A percentile compares a stretch with the other conserved stretches of the same genome.
Conservation (phyloP, 495 filamentous ascomycete genomes). For the Delitschia confertaspora region DNA sequence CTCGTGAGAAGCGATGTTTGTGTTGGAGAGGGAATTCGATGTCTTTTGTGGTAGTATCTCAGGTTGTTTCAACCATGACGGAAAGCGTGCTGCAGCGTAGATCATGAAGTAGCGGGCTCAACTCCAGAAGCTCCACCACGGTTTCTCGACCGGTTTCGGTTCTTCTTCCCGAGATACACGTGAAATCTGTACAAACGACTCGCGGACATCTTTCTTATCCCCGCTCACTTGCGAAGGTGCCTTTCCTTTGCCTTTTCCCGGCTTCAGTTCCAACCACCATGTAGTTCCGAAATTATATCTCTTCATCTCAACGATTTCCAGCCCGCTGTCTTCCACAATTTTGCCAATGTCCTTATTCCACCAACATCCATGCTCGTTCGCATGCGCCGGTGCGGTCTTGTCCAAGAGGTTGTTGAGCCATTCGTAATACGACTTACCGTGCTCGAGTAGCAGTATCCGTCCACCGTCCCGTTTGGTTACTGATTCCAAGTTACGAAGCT, state of each 20-base stretch:
- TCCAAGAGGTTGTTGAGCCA: slow-evolving; percentile 78
- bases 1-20: too few relatives aligned
- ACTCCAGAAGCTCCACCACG: slow-evolving; percentile 18
- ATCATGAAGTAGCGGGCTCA: too few relatives aligned
- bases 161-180: too few relatives aligned
- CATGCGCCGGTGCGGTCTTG: slow-evolving; percentile 65
- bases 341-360: slow-evolving; percentile 86
- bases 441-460: slow-evolving; percentile 75
- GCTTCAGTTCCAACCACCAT: slow-evolving; percentile 55
- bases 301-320: slow-evolving; percentile 65
- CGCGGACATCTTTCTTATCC: too few relatives aligned
- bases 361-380: slow-evolving; percentile 85
- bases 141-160: slow-evolving; percentile 6
- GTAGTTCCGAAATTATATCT: slow-evolving; percentile 70
- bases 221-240: too few relatives aligned
- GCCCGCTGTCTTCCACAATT: slow-evolving; percentile 68
- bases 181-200: too few relatives aligned
- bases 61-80: too few relatives aligned
- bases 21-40: too few relatives aligned
- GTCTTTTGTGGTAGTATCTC: too few relatives aligned
- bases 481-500: slow-evolving; percentile 53
- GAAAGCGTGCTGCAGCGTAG: too few relatives aligned
- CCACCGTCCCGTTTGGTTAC: slow-evolving; percentile 50
- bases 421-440: slow-evolving; percentile 68
- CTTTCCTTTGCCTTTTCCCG: slow-evolving; percentile 24